Percentiles rank a stretch among this genome's conserved stretches.
Conservation (phyloP, 495 filamentous ascomycete genomes). For the Thermothielavioides terrestris region DNA sequence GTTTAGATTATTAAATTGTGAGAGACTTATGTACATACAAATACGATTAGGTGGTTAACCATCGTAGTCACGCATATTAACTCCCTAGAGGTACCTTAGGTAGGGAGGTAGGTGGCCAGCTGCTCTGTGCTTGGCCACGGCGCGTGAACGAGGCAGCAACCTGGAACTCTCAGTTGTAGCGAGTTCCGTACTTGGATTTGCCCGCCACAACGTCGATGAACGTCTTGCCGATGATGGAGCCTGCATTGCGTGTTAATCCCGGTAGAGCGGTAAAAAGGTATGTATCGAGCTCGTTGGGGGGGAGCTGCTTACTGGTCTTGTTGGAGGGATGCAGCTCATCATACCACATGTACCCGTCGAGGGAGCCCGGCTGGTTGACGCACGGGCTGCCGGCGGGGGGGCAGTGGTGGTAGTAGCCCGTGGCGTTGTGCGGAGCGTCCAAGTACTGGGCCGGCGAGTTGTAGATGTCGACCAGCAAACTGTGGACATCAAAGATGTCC, state of each 20-base stretch:
- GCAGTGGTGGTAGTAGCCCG: slow-evolving; percentile 49
- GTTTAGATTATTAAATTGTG: too few relatives aligned
- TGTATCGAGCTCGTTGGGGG: too few relatives aligned
- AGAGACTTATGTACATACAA: too few relatives aligned
- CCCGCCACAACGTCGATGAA: slow-evolving; percentile 54
- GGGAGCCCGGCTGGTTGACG: slow-evolving; percentile 26
- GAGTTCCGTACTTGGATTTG: slow-evolving; percentile 47
- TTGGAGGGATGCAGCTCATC: slow-evolving; percentile 63
- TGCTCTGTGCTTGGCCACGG: too few relatives aligned
- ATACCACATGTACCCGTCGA: slow-evolving; percentile 40
- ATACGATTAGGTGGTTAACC: too few relatives aligned
- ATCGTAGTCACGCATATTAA: too few relatives aligned
- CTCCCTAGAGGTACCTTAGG: too few relatives aligned
- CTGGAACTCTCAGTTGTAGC: slow-evolving; percentile 9
- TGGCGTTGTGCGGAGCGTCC: slow-evolving; percentile 55
- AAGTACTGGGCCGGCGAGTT: slow-evolving; percentile 50
- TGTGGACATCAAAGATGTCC: slow-evolving; percentile 56
- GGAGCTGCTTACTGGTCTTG: slow-evolving; percentile 41
- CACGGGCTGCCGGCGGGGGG: slow-evolving; percentile 22
- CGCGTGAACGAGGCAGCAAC: too few relatives aligned
- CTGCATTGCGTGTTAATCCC: slow-evolving; percentile 10
- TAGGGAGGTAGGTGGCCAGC: too few relatives aligned
- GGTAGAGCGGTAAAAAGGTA: slow-evolving; percentile 25
- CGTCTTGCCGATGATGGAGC: slow-evolving; percentile 45
- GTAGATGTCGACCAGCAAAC: slow-evolving; percentile 55